A percentile compares a stretch with the other conserved stretches of the same genome.
These are phyloP conservation scores for Lachnellula subtilissima DNA, from an alignment of 2,329 filamentous ascomycete species.

Conservation along the genomic window DNA sequence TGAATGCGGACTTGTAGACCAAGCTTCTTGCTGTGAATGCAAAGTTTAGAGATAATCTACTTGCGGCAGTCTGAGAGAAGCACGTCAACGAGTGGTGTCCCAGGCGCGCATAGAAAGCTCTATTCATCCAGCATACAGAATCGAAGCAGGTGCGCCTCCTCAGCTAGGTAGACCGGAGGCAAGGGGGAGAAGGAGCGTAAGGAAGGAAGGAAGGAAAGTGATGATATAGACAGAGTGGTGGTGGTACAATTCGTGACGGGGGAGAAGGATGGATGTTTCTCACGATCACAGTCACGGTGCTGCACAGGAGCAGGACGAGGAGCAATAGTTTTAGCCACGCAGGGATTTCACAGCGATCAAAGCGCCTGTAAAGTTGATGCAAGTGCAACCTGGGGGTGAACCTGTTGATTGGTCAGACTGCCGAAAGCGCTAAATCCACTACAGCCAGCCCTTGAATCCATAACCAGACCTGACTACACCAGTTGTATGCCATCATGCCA, in stretches of 20 bases:
- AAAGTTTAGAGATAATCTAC: slow-evolving; percentile 9
- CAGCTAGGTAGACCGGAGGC: not conserved
- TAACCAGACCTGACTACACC: too few species aligned
- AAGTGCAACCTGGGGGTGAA: too few species aligned
- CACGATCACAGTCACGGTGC: not conserved
- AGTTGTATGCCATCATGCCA: too few species aligned
- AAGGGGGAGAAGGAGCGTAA: slow-evolving; percentile 16
- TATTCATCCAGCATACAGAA: slow-evolving; percentile 29
- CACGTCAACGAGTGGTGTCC: slow-evolving; percentile 30
- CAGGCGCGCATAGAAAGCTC: slow-evolving; percentile 24
- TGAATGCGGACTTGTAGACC: not conserved
- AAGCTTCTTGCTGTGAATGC: not conserved
- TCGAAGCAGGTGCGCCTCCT: not conserved
- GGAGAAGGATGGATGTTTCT: not conserved
- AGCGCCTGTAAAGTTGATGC: not conserved
- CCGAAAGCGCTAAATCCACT: too few species aligned
- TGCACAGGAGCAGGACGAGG: not conserved
- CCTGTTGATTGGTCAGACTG: too few species aligned
- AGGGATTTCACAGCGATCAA: not conserved
- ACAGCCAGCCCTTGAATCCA: too few species aligned
- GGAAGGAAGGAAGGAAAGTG: not conserved
- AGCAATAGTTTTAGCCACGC: not conserved
- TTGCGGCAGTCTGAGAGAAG: slow-evolving; percentile 24
- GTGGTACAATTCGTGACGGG: not conserved
- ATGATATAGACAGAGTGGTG: not conserved